Conservation (phyloP, 1,139 yeast species). For the Kluyveromyces marxianus region DNA sequence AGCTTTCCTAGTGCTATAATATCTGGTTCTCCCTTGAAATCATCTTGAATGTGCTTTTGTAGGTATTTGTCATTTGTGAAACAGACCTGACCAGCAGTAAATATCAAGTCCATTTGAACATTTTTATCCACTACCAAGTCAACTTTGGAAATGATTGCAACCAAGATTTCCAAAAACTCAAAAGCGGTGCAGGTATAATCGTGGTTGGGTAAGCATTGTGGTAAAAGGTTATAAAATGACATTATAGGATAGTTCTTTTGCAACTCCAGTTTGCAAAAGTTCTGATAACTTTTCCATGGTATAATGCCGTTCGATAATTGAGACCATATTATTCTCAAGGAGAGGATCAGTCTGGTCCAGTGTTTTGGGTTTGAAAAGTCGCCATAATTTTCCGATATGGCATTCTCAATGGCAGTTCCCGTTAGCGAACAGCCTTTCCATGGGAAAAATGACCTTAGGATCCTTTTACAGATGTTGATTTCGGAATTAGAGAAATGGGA, state of each 20-base stretch:
- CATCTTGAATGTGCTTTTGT: constrained; percentile 8
- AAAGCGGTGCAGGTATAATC: constrained; percentile 30
- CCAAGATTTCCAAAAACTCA: constrained; percentile 30
- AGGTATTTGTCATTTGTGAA: constrained; percentile 11
- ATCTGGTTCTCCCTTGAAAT: constrained; percentile 10
- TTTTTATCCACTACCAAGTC: constrained; percentile 27
- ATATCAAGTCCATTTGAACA: constrained; percentile 27
- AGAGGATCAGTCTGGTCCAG: constrained; percentile 22
- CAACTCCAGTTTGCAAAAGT: constrained; percentile 24
- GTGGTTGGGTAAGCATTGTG: constrained; percentile 29
- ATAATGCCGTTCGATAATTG: constrained; percentile 29
- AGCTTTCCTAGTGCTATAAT: constrained; percentile 11
- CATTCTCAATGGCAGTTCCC: constrained; percentile 23
- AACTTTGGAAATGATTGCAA: constrained; percentile 27
- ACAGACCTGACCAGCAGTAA: constrained; percentile 31
- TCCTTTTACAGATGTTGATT: constrained; percentile 19
- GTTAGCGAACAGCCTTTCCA: constrained; percentile 31
- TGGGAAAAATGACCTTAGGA: constrained; percentile 28
- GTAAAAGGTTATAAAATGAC: constrained; percentile 29
- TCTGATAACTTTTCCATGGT: constrained; percentile 30
- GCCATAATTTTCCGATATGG: constrained; percentile 15
- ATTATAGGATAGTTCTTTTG: constrained; percentile 21
- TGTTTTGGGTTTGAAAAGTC: constrained; percentile 13
- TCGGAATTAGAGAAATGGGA: constrained; percentile 29
- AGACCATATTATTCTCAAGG: constrained; percentile 29